phyloP scores from a whole-genome alignment of 2,329 filamentous ascomycete species.

The Colletotrichum destructivum region DNA sequence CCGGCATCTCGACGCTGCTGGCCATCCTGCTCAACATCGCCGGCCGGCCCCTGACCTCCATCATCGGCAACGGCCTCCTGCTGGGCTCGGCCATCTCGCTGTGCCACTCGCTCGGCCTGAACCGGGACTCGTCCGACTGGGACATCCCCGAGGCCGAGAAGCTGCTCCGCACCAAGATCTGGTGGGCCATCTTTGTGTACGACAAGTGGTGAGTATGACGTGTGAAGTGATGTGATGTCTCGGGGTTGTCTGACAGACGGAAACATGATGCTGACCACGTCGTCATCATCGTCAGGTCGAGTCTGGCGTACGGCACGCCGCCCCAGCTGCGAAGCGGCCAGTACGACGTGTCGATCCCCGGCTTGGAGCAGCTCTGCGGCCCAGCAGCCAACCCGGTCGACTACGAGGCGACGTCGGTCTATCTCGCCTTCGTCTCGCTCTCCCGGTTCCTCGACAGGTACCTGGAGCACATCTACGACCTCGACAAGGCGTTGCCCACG shows the following conservation, averaged over 20 bases:
- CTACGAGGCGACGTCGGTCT: constrained; percentile 54
- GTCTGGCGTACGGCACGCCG: constrained; percentile 68
- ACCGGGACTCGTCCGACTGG: constrained; percentile 68
- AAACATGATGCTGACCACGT: background rate
- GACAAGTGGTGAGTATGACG: constrained; percentile 64
- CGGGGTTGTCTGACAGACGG: background rate
- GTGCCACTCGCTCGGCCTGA: constrained; percentile 68
- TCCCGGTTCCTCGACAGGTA: constrained; percentile 59
- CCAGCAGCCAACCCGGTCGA: constrained; percentile 32
- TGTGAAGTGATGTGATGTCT: background rate
- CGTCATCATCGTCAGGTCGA: constrained; percentile 55
- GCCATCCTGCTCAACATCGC: constrained; percentile 72
- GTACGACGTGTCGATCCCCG: constrained; percentile 64
- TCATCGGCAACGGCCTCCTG: constrained; percentile 69
- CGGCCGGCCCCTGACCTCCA: constrained; percentile 72
- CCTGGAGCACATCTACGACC: constrained; percentile 53
- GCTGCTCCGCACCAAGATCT: constrained; percentile 65
- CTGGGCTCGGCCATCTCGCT: constrained; percentile 67
- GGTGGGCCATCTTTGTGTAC: constrained; percentile 70
- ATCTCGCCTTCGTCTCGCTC: constrained; percentile 61
- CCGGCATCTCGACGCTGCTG: constrained; percentile 71
- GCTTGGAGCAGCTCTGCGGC: constrained; percentile 50
- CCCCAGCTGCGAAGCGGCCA: constrained; percentile 61
- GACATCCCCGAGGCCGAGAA: constrained; percentile 67
- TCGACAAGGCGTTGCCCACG: constrained; percentile 49